These are phyloP conservation scores for Psilocybe subaeruginosa DNA, from an alignment of 768 basidiomycete genomes.

Conservation along the genomic window DNA sequence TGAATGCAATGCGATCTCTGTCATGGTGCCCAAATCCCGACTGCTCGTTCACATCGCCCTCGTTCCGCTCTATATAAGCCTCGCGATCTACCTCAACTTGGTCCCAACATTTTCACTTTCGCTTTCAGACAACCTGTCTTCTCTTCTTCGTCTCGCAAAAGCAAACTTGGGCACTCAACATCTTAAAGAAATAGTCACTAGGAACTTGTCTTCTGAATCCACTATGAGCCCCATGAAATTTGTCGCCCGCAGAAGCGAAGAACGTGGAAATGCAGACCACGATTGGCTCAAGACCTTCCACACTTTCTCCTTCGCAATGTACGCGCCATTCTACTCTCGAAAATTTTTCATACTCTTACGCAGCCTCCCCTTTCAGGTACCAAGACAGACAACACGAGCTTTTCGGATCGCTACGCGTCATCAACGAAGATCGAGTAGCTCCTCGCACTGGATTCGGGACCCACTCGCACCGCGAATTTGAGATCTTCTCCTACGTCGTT, in stretches of 20 bases:
- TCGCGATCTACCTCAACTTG: conserved; percentile 37
- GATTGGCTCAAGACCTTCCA: conserved; percentile 90
- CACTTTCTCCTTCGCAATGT: conserved; percentile 79
- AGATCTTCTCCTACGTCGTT: conserved; percentile 91
- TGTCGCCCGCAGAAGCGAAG: conserved; percentile 56
- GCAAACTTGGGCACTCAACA: conserved; percentile 32
- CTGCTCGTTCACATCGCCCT: conserved; percentile 40
- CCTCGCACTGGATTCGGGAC: conserved; percentile 82
- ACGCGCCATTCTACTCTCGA: conserved; percentile 29
- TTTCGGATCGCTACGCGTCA: conserved; percentile 81
- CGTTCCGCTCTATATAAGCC: conserved; percentile 43
- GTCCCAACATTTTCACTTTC: conserved; percentile 24
- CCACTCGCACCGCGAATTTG: conserved; percentile 82
- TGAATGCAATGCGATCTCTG: conserved; percentile 19
- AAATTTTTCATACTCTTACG: conserved; percentile 8
- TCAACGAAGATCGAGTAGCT: conserved; percentile 92
- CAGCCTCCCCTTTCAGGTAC: conserved; percentile 45
- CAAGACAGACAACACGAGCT: conserved; percentile 55
- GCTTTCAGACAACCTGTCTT: conserved; percentile 34
- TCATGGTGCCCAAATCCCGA: conserved; percentile 38
- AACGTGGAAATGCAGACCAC: conserved; percentile 76
- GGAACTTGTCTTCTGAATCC: conserved; percentile 9
- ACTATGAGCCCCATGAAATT: conserved; percentile 40
- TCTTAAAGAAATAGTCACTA: conserved; percentile 15
- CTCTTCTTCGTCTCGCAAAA: conserved; percentile 37